These are phyloP conservation scores for Ganoderma sinense DNA, from an alignment of 1,284 basidiomycete species.

Conservation along the genomic window DNA sequence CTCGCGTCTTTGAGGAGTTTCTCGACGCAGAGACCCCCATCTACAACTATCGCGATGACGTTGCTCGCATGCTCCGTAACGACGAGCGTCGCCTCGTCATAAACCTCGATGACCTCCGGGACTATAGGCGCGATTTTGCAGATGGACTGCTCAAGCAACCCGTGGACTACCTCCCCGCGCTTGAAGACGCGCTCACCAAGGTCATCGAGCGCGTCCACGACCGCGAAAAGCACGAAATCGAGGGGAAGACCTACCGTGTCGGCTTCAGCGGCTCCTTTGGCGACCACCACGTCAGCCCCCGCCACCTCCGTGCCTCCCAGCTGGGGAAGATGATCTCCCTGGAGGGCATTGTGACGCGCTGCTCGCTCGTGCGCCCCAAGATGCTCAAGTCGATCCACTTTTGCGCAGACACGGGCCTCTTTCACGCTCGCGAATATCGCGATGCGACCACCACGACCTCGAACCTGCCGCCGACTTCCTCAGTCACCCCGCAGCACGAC, in stretches of 20 bases:
- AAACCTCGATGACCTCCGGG: slow-evolving; percentile 96
- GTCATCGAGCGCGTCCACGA: slow-evolving; percentile 84
- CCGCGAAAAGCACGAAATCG: slow-evolving; percentile 84
- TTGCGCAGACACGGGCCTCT: slow-evolving; percentile 85
- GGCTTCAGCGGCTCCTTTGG: slow-evolving; percentile 99
- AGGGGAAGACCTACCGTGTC: slow-evolving; percentile 83
- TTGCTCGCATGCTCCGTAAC: slow-evolving; percentile 85
- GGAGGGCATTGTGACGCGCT: slow-evolving; percentile 98
- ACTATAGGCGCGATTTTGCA: slow-evolving; percentile 87
- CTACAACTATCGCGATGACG: slow-evolving; percentile 89
- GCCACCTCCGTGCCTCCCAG: slow-evolving; percentile 88
- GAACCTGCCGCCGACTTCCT: slow-evolving; percentile 87
- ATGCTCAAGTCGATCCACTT: slow-evolving; percentile 98
- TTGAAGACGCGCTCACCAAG: slow-evolving; percentile 86
- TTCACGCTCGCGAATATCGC: slow-evolving; percentile 92
- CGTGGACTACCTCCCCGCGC: slow-evolving; percentile 89
- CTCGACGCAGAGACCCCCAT: slow-evolving; percentile 79
- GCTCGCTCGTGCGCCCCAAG: slow-evolving; percentile 98
- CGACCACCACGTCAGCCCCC: slow-evolving; percentile 96
- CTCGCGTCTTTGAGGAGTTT: slow-evolving; percentile 88
- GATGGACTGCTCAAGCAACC: slow-evolving; percentile 91
- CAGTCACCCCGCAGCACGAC: slow-evolving; percentile 92
- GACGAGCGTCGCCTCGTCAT: slow-evolving; percentile 92
- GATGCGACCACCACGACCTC: slow-evolving; percentile 91
- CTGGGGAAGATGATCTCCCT: slow-evolving; percentile 97